Evolutionary conservation across 2,329 filamentous ascomycete species (phyloP).

Genomic region (Laburnicola sp.): DNA sequence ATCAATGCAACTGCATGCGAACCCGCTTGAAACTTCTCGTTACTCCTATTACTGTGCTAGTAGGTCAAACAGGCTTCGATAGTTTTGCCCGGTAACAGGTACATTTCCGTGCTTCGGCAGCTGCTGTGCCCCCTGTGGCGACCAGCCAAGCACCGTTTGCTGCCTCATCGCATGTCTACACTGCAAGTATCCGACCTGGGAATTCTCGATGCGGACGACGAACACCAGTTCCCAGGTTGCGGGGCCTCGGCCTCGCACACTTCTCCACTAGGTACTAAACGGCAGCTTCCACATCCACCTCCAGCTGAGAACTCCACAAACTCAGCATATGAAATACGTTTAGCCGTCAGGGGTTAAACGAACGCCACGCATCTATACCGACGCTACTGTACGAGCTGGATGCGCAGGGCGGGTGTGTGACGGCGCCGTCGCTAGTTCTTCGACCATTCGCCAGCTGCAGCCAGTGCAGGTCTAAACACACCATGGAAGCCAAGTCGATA

Average conservation of each 20-base stretch:
- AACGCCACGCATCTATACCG: slow-evolving; percentile 11
- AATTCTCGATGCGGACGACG: slow-evolving; percentile 10
- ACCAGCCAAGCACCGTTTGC: slow-evolving; percentile 13
- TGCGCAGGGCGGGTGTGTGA: slow-evolving; percentile 15
- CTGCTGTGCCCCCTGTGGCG: slow-evolving; percentile 19
- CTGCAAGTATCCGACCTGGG: slow-evolving; percentile 6
- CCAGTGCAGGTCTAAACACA: slow-evolving; percentile 14
- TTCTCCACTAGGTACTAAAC: slow-evolving; percentile 5
- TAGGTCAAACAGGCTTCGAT: slow-evolving; percentile 12
- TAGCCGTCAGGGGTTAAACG: slow-evolving; percentile 11
- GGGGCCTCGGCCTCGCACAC: slow-evolving; percentile 5
- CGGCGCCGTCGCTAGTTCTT: slow-evolving; percentile 9
- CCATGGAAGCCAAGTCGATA: neutral
- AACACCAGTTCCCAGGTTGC: slow-evolving; percentile 16
- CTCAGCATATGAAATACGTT: slow-evolving; percentile 5
- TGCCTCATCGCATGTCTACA: slow-evolving; percentile 12
- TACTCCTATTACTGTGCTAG: slow-evolving; percentile 15
- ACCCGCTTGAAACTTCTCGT: slow-evolving; percentile 13
- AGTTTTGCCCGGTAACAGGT: slow-evolving; percentile 20
- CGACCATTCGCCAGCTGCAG: slow-evolving; percentile 23
- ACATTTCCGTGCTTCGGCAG: slow-evolving; percentile 19
- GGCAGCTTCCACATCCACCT: neutral
- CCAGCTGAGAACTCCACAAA: neutral
- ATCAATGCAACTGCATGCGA: slow-evolving; percentile 10
- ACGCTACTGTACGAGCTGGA: slow-evolving; percentile 10